Evolutionary conservation across 345 rosid genomes (phyloP).

Genomic region (Eucalyptus microcorys): DNA sequence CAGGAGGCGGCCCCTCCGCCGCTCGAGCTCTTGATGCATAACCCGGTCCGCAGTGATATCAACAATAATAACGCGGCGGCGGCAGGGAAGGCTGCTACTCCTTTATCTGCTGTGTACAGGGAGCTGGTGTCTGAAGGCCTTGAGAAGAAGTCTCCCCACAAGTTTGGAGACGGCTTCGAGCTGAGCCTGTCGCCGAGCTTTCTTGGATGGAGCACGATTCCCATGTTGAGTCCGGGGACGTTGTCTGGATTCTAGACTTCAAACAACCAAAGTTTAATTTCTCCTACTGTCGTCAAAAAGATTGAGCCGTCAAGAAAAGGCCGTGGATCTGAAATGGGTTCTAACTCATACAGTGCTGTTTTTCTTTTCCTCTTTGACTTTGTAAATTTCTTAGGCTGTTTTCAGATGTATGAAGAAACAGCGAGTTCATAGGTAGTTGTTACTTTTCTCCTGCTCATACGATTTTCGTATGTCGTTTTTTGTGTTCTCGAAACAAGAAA

Average conservation of each 20-base stretch:
- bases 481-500: not conserved
- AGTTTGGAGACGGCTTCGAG: not conserved
- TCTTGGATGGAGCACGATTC: slow-evolving; percentile 33
- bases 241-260: slow-evolving; percentile 26
- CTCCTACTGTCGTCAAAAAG: not conserved
- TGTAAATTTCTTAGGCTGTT: not conserved
- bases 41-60: not conserved
- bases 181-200: slow-evolving; percentile 4
- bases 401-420: not conserved
- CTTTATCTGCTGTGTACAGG: slow-evolving; percentile 7
- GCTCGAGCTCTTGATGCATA: slow-evolving; percentile 1
- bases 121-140: slow-evolving; percentile 9
- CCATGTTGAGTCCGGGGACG: slow-evolving; percentile 49
- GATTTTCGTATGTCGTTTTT: not conserved
- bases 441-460: not conserved
- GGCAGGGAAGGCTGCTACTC: not conserved
- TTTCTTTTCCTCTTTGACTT: not conserved
- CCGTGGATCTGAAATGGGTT: not conserved
- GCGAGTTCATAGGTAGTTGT: not conserved
- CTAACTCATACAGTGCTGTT: not conserved
- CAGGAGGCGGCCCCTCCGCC: slow-evolving; percentile 36
- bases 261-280: not conserved
- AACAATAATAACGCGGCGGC: not conserved
- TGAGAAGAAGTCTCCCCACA: not conserved
- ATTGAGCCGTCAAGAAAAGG: not conserved